Percentiles rank a stretch among this genome's conserved stretches.
Evolutionary conservation across 352 stramenopile species (phyloP).

Genomic region (Phytophthora capsici): DNA sequence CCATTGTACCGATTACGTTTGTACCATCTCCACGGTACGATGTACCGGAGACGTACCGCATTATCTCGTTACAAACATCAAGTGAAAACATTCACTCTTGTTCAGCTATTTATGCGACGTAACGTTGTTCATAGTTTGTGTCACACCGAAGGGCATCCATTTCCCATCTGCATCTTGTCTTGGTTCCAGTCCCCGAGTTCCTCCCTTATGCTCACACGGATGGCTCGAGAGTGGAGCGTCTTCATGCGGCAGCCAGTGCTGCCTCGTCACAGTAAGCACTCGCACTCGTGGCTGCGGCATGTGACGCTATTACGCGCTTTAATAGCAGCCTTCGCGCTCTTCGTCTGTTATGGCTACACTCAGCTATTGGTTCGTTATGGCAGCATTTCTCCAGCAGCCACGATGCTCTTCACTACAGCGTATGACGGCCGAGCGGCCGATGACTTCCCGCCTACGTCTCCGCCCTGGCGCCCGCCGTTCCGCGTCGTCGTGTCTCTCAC

Average conservation of each 20-base stretch:
- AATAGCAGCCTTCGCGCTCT: slow-evolving; percentile 28
- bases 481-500: slow-evolving; percentile 85
- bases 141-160: slow-evolving; percentile 20
- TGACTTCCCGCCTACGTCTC: slow-evolving; percentile 51
- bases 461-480: slow-evolving; percentile 69
- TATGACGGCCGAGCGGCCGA: slow-evolving; percentile 53
- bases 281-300: slow-evolving; percentile 42
- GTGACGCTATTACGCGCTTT: slow-evolving; percentile 50
- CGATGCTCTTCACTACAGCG: slow-evolving; percentile 64
- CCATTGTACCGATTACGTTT: background rate
- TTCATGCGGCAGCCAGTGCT: slow-evolving; percentile 73
- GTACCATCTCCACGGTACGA: no score
- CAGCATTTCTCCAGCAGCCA: slow-evolving; percentile 76
- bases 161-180: slow-evolving; percentile 14
- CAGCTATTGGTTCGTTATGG: slow-evolving; percentile 76
- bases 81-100: background rate
- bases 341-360: slow-evolving; percentile 61
- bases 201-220: slow-evolving; percentile 23
- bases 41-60: background rate
- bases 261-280: slow-evolving; percentile 41
- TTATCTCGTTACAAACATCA: background rate
- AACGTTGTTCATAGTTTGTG: no score
- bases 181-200: slow-evolving; percentile 1
- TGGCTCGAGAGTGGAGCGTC: slow-evolving; percentile 47
- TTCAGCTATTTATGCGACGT: background rate